Evolutionary conservation across 805 yeast genomes (phyloP).

Genomic region (Ogataea angusta): DNA sequence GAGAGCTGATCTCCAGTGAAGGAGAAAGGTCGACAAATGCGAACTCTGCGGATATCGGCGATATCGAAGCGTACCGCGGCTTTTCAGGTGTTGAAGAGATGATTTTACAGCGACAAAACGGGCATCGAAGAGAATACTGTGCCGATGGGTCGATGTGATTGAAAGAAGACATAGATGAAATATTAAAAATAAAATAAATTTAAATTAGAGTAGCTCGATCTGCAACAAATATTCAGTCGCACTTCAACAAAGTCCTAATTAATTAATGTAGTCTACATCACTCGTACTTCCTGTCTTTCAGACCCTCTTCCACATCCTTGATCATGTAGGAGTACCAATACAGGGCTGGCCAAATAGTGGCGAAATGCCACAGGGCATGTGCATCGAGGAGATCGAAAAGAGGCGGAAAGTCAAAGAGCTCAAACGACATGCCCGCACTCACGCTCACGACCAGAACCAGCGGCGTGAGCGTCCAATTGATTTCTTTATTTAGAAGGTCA

Average conservation of each 20-base stretch:
- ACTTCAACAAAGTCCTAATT: background rate
- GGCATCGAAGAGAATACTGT: slow-evolving; percentile 5
- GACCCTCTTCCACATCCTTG: slow-evolving; percentile 38
- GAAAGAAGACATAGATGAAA: slow-evolving; percentile 3
- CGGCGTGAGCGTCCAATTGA: slow-evolving; percentile 51
- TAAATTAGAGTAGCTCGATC: background rate
- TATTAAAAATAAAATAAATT: background rate
- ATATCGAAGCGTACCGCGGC: background rate
- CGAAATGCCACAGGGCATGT: slow-evolving; percentile 90
- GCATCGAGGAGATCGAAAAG: slow-evolving; percentile 73
- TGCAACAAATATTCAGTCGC: background rate
- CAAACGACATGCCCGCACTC: slow-evolving; percentile 78
- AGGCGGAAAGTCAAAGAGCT: slow-evolving; percentile 85
- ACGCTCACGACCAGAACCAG: slow-evolving; percentile 50
- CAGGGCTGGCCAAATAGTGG: slow-evolving; percentile 78
- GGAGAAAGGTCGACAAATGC: slow-evolving; percentile 7
- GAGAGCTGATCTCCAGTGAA: background rate
- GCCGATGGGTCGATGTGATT: background rate
- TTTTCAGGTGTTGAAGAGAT: slow-evolving; percentile 7
- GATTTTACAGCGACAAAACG: slow-evolving; percentile 7
- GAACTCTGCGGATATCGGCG: background rate
- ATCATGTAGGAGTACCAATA: slow-evolving; percentile 65
- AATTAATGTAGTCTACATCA: background rate
- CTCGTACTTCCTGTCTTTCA: slow-evolving; percentile 29
- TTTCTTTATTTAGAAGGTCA: slow-evolving; percentile 27